Base-by-base conservation (phyloP, 306 rosid species). In the Vigna nakashimae region DNA sequence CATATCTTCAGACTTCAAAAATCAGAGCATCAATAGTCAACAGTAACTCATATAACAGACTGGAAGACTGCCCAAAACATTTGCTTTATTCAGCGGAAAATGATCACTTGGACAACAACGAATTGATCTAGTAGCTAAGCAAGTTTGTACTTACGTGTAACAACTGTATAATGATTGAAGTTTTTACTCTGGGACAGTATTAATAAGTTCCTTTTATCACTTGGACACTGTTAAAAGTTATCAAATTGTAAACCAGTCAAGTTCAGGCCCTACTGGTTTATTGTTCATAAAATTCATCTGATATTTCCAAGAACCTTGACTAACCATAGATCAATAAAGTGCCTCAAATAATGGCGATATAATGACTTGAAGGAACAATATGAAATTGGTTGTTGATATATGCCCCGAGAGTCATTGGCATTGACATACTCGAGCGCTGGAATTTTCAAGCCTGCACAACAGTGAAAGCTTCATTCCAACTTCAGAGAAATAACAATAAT, bases 1-100 rank as follows among this genome's bases (percentile, higher is more conserved):
- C 20, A 15, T 52, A 63, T 58, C 60, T 49, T 62, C 12, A 59
- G 6, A 24, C 30, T 68, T 75, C 8, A 71, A 63, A 51, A 64
- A 57, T 32, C 63, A 77, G 32, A 55, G 56, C 26, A 65, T 28
- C 48, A 26, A 48, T 38, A 53, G 7, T 73, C 65, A 57, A 56
- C 22, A n/a, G 52, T n/a, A 26, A 56, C 40, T 46, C 65, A 45
- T 77, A 48, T 64, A 26, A 71, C 55, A 12, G 3, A 63, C 22
- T 12, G n/a, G 42, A 71, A 46, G 46, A 38, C 55, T 22, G 42
- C 34, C 16, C 48, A 64, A 55, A 56, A 12, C 34, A 56, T 28
- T 42, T 80, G 46, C 14, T 65, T 72, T 36, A 51, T 65, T 65
- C 75, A 10, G 43, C 51, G 64, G 55, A 69, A 55, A 36, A 62